These are phyloP conservation scores for Didymella keratinophila DNA, from an alignment of 2,329 filamentous ascomycete genomes.

Conservation along the genomic window DNA sequence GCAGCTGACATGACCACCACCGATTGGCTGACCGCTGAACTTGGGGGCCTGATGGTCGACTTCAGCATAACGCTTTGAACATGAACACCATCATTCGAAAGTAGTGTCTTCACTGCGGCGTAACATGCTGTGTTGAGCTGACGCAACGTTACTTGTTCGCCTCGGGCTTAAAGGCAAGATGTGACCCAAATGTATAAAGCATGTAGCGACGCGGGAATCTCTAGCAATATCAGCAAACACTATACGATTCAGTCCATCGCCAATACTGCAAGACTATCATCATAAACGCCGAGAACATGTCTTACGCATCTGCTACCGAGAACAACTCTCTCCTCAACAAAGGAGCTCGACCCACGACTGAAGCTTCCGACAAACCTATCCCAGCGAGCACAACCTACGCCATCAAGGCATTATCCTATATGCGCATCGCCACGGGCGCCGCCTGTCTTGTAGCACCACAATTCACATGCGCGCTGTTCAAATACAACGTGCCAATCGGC, in stretches of 20 bases:
- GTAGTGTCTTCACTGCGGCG: not conserved
- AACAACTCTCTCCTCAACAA: slow-evolving; percentile 27
- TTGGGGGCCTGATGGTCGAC: not conserved
- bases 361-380: slow-evolving; percentile 16
- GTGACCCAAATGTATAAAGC: not conserved
- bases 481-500: slow-evolving; percentile 24
- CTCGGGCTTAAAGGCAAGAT: too few relatives aligned
- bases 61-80: not conserved
- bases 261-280: not conserved
- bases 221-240: not conserved
- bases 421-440: slow-evolving; percentile 32
- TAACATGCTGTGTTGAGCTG: not conserved
- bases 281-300: not conserved
- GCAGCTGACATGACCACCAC: slow-evolving; percentile 1
- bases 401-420: slow-evolving; percentile 31
- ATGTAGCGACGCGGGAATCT: not conserved
- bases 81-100: not conserved
- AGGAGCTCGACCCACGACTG: slow-evolving; percentile 16
- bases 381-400: slow-evolving; percentile 21
- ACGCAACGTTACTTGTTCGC: not conserved
- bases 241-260: not conserved
- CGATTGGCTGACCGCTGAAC: slow-evolving; percentile 6
- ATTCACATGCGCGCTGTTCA: slow-evolving; percentile 31
- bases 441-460: slow-evolving; percentile 33
- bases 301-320: not conserved